Base-by-base conservation (phyloP, 2,329 filamentous ascomycete genomes). In the Xylariaceae sp. region DNA sequence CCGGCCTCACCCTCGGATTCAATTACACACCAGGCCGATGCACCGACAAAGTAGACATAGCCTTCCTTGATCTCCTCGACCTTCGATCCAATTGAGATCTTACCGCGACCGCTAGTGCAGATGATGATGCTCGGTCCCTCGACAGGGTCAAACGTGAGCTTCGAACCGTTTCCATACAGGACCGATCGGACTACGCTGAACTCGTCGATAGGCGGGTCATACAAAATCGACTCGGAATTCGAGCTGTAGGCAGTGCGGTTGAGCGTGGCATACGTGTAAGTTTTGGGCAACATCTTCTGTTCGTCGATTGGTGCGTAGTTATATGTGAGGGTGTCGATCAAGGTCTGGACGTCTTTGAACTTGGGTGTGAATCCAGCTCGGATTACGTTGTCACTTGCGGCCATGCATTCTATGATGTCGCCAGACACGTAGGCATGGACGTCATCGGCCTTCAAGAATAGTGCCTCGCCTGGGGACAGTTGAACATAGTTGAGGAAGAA, bases 321-420 rank as follows among this genome's bases (percentile, higher is more conserved):
- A 79, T 99, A 99, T 0, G 94, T 99, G 66, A 99, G 78, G 87
- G 96, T 96, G 62, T 86, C 82, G 39, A 93, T 91, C 9, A 99
- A 81, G 0, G 92, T 97, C 56, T 86, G 77, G 18, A 97, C 90
- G 68, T 99, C 94, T 78, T 97, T 97, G 82, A 96, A 99, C 74
- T 99, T 99, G 58, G 94, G 94, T 0, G 94, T 99, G 75, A 99
- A 94, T 49, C 94, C 94, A 0, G 94, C 94, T 58, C 94, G 91
- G 55, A 99, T 92, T 41, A 99, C 94, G 66, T 99, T 99, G 81
- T 99, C 94, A n/a, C 90, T 96, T 7, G 91, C 88, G 0, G 94
- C 94, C 94, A 99, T 99, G 80, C 94, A 99, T 76, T 99, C 94
- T 73, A 99, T 92, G 67, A 99, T 96, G 71, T 99, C 93, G 61